Base-by-base conservation (phyloP, 2,329 filamentous ascomycete genomes). In the Fusarium sp. region DNA sequence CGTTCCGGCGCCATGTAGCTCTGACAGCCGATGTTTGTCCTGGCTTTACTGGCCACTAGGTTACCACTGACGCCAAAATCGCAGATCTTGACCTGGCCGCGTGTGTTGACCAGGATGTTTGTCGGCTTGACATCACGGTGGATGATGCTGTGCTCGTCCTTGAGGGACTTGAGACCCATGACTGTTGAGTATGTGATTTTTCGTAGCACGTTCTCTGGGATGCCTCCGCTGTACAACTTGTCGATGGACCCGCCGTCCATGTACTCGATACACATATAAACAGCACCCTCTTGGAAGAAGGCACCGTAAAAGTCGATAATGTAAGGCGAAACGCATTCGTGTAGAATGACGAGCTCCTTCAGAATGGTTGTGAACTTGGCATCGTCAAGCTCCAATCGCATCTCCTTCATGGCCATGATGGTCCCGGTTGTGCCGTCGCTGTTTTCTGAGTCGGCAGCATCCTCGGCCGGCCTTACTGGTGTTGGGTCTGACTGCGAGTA, bases 361-460 rank as follows among this genome's bases (percentile, higher is more conserved):
- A 98, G 93, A 80, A 99, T 99, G 41, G 96, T 95, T 8, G 94
- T 93, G 81, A 99, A 98, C 83, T 99, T 99, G 73, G 95, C 93
- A 82, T 99, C 97, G 80, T 99, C 97, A 63, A 99, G 88, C 83
- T 99, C 97, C 11, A 99, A 87, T 22, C 97, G 91, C 78, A 99
- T 97, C 84, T 99, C 97, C 83, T 99, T 99, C 97, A 99, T 99
- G 16, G 97, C 97, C 97, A 99, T 98, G 69, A 98, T 88, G 59
- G 94, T 90, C 20, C 96, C 95, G 1, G 92, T 92, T 1, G 89
- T 90, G 6, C 85, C 85, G n/a, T 79, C 77, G 27, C 54, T 48
- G 22, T 27, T 61, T 57, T 83, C 76, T 56, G 75, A 80, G n/a
- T 82, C 81, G 14, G 76, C 68, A 0, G 76, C 66, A 0, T 80